Evolutionary conservation across 345 rosid species (phyloP).

Genomic region (Hibiscus tridactylites): DNA sequence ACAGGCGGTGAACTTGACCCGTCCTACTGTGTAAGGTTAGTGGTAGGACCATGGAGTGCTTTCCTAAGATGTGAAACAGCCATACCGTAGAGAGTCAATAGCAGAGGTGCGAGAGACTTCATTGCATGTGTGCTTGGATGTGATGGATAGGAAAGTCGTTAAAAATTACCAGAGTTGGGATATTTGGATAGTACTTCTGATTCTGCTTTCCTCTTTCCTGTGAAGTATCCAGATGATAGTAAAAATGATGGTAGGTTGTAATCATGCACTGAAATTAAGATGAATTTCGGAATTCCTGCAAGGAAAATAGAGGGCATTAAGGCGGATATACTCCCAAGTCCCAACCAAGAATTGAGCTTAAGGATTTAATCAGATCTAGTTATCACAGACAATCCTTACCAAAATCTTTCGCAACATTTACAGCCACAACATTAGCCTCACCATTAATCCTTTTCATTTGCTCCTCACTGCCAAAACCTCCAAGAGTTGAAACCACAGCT

Average conservation of each 20-base stretch:
- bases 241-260: slow-evolving; percentile 86
- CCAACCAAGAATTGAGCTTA: background rate
- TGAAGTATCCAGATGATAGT: slow-evolving; percentile 71
- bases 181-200: slow-evolving; percentile 83
- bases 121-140: too few relatives aligned
- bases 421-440: slow-evolving; percentile 75
- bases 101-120: too few relatives aligned
- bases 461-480: slow-evolving; percentile 88
- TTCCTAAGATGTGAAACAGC: too few relatives aligned
- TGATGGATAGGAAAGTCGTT: background rate
- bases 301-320: background rate
- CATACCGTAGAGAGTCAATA: too few relatives aligned
- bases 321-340: background rate
- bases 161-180: slow-evolving; percentile 64
- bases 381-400: slow-evolving; percentile 34
- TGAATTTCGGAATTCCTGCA: slow-evolving; percentile 75
- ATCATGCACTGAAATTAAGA: slow-evolving; percentile 80
- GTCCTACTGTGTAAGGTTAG: too few relatives aligned
- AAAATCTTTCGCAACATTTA: slow-evolving; percentile 72
- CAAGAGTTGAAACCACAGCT: slow-evolving; percentile 80
- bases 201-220: slow-evolving; percentile 83
- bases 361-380: background rate
- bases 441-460: slow-evolving; percentile 89
- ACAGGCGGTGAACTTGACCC: too few relatives aligned
- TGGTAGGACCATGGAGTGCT: too few relatives aligned